Percentiles rank a stretch among this genome's conserved stretches.
phyloP scores from a whole-genome alignment of 495 filamentous ascomycete species.

The Rusavskia elegans region DNA sequence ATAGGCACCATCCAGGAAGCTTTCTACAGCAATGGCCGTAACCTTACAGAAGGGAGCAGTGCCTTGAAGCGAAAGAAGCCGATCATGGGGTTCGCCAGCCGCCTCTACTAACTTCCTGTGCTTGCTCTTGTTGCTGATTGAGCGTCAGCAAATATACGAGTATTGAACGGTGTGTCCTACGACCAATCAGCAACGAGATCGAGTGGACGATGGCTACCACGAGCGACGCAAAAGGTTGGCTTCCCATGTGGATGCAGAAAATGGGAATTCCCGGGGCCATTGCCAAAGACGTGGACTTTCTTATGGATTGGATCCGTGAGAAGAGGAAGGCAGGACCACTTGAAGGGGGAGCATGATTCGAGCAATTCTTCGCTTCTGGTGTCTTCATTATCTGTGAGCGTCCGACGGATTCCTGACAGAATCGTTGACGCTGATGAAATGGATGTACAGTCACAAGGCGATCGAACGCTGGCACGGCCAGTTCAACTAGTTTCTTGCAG shows the following conservation, averaged over 20 bases:
- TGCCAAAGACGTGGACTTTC: constrained; percentile 48
- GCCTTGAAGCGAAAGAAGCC: constrained; percentile 11
- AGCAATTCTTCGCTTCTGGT: no score
- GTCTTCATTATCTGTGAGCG: no score
- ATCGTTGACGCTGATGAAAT: no score
- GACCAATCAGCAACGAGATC: constrained; percentile 22
- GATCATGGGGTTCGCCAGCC: constrained; percentile 11
- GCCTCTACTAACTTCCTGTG: neutral
- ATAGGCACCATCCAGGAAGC: constrained; percentile 7
- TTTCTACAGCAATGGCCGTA: constrained; percentile 15
- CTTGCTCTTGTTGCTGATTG: constrained; percentile 1
- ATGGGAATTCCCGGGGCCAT: constrained; percentile 41
- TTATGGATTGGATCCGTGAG: constrained; percentile 34
- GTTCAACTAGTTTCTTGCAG: no score
- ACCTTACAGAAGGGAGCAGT: constrained; percentile 7
- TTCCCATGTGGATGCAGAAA: constrained; percentile 48
- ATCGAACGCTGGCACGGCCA: no score
- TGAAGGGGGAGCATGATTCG: no score
- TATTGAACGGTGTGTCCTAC: constrained; percentile 35
- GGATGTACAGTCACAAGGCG: no score
- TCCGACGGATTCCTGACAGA: no score
- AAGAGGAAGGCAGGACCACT: neutral
- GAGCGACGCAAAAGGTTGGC: constrained; percentile 41
- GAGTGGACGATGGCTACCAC: constrained; percentile 52
- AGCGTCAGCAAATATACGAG: constrained; percentile 26